Evolutionary conservation across 305 asterid species (phyloP).

Genomic region (Withania somnifera): DNA sequence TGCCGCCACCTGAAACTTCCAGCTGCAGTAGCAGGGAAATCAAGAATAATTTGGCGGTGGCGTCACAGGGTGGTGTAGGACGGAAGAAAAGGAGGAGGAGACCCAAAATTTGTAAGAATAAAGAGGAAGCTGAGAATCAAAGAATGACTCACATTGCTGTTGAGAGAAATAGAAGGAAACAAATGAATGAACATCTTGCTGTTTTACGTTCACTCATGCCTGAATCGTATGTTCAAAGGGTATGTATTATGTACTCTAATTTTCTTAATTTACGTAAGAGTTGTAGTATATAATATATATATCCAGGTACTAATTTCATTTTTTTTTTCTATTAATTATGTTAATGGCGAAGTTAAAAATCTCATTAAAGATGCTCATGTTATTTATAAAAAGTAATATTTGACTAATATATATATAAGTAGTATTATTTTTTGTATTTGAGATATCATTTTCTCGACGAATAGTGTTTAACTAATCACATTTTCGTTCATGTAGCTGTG

Average conservation of each 20-base stretch:
- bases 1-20: not conserved
- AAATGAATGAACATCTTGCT: constrained; percentile 83
- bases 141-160: constrained; percentile 98
- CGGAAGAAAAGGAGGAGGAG: constrained; percentile 69
- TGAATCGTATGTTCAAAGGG: constrained; percentile 86
- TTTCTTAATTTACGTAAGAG: not conserved
- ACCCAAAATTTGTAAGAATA: constrained; percentile 62
- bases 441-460: no score
- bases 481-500: no score
- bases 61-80: constrained; percentile 18
- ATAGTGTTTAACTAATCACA: no score
- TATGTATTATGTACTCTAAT: constrained; percentile 4
- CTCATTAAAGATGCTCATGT: no score
- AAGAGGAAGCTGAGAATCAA: constrained; percentile 80
- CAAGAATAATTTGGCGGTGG: constrained; percentile 15
- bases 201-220: constrained; percentile 92
- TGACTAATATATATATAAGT: no score
- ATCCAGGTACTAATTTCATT: not conserved
- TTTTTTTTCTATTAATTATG: not conserved
- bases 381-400: no score
- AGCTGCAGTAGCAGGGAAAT: not conserved
- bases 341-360: no score
- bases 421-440: no score
- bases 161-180: constrained; percentile 78
- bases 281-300: not conserved